Evolutionary conservation across 23 red algal species (phyloP).

Genomic region (Pyropia yezoensis): DNA sequence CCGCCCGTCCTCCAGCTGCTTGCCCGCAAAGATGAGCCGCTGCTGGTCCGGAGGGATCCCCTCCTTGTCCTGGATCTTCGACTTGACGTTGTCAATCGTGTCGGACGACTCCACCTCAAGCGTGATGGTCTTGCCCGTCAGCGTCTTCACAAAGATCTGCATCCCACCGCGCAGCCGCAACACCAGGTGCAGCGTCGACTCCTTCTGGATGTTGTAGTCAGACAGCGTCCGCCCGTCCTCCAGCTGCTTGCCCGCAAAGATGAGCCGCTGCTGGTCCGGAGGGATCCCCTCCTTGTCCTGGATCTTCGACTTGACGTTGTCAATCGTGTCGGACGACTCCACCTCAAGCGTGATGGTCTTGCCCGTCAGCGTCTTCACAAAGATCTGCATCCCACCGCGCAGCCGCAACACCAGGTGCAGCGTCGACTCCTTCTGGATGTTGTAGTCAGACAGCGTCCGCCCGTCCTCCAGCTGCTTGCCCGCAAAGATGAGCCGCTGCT

Average conservation of each 20-base stretch:
- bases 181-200: conserved; percentile 8
- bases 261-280: conserved; percentile 95
- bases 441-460: conserved; percentile 93
- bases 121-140: no score
- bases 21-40: conserved; percentile 96
- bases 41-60: conserved; percentile 98
- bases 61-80: not conserved
- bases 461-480: conserved; percentile 98
- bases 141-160: no score
- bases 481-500: conserved; percentile 99
- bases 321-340: conserved; percentile 95
- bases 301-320: conserved; percentile 98
- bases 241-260: conserved; percentile 95
- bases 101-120: no score
- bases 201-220: conserved; percentile 99
- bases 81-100: no score
- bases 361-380: conserved; percentile 98
- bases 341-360: conserved; percentile 99
- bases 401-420: conserved; percentile 88
- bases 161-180: no score
- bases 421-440: conserved; percentile 99
- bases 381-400: conserved; percentile 96
- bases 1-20: conserved; percentile 97
- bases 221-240: conserved; percentile 90
- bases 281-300: conserved; percentile 99